Base-by-base conservation (phyloP, 805 yeast genomes). In the Yamadazyma philogaea region DNA sequence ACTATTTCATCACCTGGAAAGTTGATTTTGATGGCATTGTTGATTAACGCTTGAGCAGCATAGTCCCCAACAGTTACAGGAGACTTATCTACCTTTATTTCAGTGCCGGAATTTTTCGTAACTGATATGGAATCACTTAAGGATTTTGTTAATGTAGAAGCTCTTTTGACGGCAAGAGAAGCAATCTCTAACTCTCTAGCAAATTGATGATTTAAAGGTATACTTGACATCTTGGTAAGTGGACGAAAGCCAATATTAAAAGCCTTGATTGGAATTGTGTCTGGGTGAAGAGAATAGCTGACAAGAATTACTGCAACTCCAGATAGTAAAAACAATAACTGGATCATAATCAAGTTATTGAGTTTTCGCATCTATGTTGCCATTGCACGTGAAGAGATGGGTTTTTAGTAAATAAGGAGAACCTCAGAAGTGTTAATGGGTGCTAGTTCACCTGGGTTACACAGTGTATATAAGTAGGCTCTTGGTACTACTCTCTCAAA, bases 51-150 rank as follows among this genome's bases (percentile, higher is more conserved):
- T 58, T 93, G 99, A 0, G 97, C 90, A 3, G 96, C 96, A 59
- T 85, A 93, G 61, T 93, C 99, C 14, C 98, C 99, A 43, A 87
- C 72, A 1, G 99, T 93, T 12, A 93, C 99, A 1, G 99, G 99
- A 1, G 96, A 87, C 48, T 81, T 79, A 61, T 91, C 99, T 31
- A 77, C 75, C 60, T 93, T 93, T 46, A 88, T 82, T 43, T 88
- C 77, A 36, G 87, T 72, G 5, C 74, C 74, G 18, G 85, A 48
- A 66, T 72, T 45, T 63, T 62, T 48, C 55, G 76, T 58, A 59
- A 66, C 51, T 55, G 72, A 51, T 69, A 75, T 53, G 60, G 75
- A 52, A 74, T 82, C 83, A 61, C 78, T 81, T 46, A 78, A 78
- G 54, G 71, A 70, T 55, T 78, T 77, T 17, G 96, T 88, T 44